Conservation (phyloP, 331 rosid species). For the Rhamnella rubrinervis region DNA sequence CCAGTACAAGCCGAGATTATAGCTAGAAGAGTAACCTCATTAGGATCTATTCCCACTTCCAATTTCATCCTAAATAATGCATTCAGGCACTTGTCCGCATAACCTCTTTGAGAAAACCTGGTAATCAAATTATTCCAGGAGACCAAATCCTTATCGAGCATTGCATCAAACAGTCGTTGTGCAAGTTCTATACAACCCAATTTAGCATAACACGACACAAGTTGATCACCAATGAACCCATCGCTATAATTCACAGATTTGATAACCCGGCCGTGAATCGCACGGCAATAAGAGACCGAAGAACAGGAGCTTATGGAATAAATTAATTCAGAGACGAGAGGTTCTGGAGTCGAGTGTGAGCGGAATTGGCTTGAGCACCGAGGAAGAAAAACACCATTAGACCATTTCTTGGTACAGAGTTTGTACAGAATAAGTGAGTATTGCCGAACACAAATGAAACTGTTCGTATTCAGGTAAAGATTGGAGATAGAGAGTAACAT, state of each 20-base stretch:
- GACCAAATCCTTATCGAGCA: slow-evolving; percentile 52
- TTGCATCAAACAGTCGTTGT: slow-evolving; percentile 42
- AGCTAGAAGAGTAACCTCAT: slow-evolving; percentile 30
- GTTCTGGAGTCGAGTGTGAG: slow-evolving; percentile 1
- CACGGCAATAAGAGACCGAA: slow-evolving; percentile 8
- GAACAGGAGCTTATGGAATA: slow-evolving; percentile 3
- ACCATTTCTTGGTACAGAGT: slow-evolving; percentile 1
- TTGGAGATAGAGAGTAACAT: not conserved
- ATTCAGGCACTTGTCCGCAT: slow-evolving; percentile 26
- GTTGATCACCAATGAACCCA: slow-evolving; percentile 28
- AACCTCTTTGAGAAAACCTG: slow-evolving; percentile 40
- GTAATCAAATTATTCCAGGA: slow-evolving; percentile 55
- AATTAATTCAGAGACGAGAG: slow-evolving; percentile 14
- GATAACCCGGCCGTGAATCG: slow-evolving; percentile 19
- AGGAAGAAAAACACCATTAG: slow-evolving; percentile 2
- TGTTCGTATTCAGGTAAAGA: not conserved
- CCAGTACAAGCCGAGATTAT: slow-evolving; percentile 20
- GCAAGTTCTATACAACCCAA: slow-evolving; percentile 31
- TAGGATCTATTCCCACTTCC: slow-evolving; percentile 37
- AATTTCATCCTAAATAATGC: slow-evolving; percentile 34
- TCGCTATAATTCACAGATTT: slow-evolving; percentile 7
- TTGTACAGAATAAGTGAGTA: not conserved
- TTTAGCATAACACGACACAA: slow-evolving; percentile 11
- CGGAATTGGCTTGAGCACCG: not conserved
- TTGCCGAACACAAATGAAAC: not conserved